Conservation (phyloP, 345 rosid genomes). For the Lagerstroemia speciosa region DNA sequence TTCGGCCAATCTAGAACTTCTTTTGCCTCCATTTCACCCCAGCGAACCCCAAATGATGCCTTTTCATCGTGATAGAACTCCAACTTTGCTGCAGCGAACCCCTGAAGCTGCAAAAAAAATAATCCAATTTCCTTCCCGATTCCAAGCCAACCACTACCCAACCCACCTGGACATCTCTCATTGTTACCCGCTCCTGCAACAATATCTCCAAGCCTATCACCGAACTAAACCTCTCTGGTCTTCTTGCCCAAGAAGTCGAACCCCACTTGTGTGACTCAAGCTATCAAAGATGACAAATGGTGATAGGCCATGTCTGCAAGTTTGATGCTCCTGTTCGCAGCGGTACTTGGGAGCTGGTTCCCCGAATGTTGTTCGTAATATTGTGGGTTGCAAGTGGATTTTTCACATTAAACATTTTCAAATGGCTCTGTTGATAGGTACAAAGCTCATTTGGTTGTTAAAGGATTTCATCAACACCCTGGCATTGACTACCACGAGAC, state of each 20-base stretch:
- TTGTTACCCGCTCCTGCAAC: neutral
- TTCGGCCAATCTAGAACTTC: too few species aligned
- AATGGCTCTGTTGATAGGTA: neutral
- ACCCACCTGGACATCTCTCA: too few species aligned
- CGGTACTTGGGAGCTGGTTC: constrained; percentile 1
- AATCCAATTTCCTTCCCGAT: too few species aligned
- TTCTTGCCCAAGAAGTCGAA: neutral
- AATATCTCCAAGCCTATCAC: neutral
- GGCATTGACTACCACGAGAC: too few species aligned
- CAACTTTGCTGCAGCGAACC: too few species aligned
- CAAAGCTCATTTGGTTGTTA: too few species aligned
- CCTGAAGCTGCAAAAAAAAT: too few species aligned
- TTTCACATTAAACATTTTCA: neutral
- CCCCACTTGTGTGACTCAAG: neutral
- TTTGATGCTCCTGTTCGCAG: neutral
- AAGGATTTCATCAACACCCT: too few species aligned
- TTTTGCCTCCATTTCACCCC: too few species aligned
- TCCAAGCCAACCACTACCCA: too few species aligned
- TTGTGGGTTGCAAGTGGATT: neutral
- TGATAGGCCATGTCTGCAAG: neutral
- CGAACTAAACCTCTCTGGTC: neutral
- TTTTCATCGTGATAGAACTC: too few species aligned
- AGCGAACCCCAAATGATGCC: too few species aligned
- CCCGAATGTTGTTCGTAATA: neutral
- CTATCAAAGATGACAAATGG: neutral